phyloP scores from a whole-genome alignment of 495 filamentous ascomycete genomes.

The Cercophora scortea region DNA sequence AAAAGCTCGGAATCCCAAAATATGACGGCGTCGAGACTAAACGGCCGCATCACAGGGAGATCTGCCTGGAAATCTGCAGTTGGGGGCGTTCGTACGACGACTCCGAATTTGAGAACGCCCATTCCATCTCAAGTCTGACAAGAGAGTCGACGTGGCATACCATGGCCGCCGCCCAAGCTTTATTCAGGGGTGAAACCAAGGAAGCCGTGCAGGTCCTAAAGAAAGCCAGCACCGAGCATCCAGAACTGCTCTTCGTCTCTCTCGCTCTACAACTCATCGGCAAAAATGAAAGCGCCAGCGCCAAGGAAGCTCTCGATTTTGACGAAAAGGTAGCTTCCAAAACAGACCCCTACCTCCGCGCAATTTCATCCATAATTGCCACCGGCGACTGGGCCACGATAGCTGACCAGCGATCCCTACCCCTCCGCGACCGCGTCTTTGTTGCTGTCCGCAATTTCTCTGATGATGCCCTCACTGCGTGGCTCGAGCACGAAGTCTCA shows the following conservation, averaged over 20 bases:
- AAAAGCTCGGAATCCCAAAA: constrained; percentile 28
- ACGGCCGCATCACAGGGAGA: constrained; percentile 64
- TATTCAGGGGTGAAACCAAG: constrained; percentile 64
- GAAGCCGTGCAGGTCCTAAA: constrained; percentile 46
- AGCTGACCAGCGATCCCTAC: constrained; percentile 71
- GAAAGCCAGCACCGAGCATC: constrained; percentile 37
- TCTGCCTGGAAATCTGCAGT: constrained; percentile 72
- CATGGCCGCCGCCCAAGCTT: constrained; percentile 69
- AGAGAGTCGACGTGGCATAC: constrained; percentile 63
- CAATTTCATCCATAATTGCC: constrained; percentile 85
- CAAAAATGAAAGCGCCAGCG: constrained; percentile 19
- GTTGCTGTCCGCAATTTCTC: constrained; percentile 78
- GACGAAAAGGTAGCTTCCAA: constrained; percentile 39
- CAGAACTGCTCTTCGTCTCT: constrained; percentile 45
- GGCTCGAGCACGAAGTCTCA: constrained; percentile 55
- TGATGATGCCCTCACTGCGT: constrained; percentile 67
- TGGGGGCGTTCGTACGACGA: constrained; percentile 53
- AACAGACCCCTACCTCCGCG: constrained; percentile 78
- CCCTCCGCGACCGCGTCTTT: constrained; percentile 75
- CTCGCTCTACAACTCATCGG: constrained; percentile 45
- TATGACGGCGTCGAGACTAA: constrained; percentile 49
- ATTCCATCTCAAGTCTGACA: constrained; percentile 43
- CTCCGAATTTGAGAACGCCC: constrained; percentile 42
- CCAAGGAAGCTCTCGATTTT: constrained; percentile 35
- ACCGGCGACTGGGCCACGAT: constrained; percentile 83